A percentile compares a stretch with the other conserved stretches of the same genome.
Evolutionary conservation across 2,329 filamentous ascomycete species (phyloP).

Genomic region (Whalleya microplaca): DNA sequence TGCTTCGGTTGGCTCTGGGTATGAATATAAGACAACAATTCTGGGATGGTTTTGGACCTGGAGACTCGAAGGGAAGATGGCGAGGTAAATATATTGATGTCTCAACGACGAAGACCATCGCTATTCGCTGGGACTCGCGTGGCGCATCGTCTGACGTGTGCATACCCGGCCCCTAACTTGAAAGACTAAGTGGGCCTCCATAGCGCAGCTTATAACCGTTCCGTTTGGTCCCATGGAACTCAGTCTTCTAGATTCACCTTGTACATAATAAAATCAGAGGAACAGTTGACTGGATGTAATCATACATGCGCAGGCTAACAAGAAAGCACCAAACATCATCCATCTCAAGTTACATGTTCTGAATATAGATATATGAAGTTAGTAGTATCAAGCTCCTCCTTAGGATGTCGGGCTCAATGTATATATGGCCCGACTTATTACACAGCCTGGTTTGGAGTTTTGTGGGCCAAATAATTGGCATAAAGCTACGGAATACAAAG

Average conservation of each 20-base stretch:
- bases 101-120: background rate
- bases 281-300: background rate
- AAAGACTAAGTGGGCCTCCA: constrained; percentile 7
- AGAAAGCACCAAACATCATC: too few relatives aligned
- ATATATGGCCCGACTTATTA: too few relatives aligned
- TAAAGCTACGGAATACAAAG: too few relatives aligned
- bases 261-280: background rate
- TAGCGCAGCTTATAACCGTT: constrained; percentile 1
- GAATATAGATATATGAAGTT: too few relatives aligned
- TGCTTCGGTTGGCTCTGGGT: background rate
- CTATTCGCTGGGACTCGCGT: constrained; percentile 7
- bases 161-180: constrained; percentile 8
- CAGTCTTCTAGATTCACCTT: background rate
- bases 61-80: background rate
- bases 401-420: too few relatives aligned
- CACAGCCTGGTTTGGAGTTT: too few relatives aligned
- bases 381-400: too few relatives aligned
- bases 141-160: constrained; percentile 18
- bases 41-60: background rate
- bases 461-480: constrained; percentile 8
- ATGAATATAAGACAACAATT: background rate
- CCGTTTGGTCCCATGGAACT: constrained; percentile 9
- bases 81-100: constrained; percentile 7
- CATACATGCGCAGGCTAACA: too few relatives aligned
- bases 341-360: too few relatives aligned